Evolutionary conservation across 2,329 filamentous ascomycete genomes (phyloP).

Genomic region (Pseudogymnoascus sp.): DNA sequence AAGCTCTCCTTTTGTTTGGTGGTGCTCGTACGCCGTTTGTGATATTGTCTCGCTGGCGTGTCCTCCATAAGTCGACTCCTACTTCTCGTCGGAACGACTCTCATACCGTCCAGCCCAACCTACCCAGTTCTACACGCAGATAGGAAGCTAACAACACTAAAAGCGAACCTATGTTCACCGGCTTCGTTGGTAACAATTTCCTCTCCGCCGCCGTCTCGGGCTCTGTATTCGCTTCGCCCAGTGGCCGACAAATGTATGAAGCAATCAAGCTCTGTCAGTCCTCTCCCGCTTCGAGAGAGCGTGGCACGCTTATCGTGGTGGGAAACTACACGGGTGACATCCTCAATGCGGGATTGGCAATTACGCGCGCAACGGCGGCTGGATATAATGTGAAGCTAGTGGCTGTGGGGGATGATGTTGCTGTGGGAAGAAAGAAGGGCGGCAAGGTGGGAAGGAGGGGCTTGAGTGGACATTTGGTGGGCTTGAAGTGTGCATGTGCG

Average conservation of each 20-base stretch:
- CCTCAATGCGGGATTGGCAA: slow-evolving; percentile 9
- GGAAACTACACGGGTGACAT: slow-evolving; percentile 12
- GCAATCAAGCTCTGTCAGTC: slow-evolving; percentile 10
- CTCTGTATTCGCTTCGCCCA: slow-evolving; percentile 10
- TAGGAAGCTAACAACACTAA: neutral
- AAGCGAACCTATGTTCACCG: slow-evolving; percentile 11
- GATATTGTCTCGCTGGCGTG: too few relatives aligned
- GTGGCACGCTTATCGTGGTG: neutral
- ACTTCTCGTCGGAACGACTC: too few relatives aligned
- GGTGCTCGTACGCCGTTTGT: too few relatives aligned
- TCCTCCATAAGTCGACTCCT: too few relatives aligned
- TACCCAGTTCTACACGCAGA: too few relatives aligned
- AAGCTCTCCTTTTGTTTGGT: slow-evolving; percentile 13
- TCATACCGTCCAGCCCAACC: too few relatives aligned
- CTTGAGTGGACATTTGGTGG: slow-evolving; percentile 9
- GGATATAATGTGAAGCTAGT: slow-evolving; percentile 7
- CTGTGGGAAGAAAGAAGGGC: slow-evolving; percentile 10
- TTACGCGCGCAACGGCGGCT: slow-evolving; percentile 7
- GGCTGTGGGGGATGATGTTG: slow-evolving; percentile 9
- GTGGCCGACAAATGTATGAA: neutral
- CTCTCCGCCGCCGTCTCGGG: slow-evolving; percentile 9
- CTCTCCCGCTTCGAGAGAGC: neutral
- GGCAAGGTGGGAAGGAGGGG: slow-evolving; percentile 11
- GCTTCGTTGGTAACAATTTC: slow-evolving; percentile 8
- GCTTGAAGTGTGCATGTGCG: slow-evolving; percentile 4